These are phyloP conservation scores for Caryopteris hybrid DNA, from an alignment of 305 asterid genomes.

Conservation along the genomic window DNA sequence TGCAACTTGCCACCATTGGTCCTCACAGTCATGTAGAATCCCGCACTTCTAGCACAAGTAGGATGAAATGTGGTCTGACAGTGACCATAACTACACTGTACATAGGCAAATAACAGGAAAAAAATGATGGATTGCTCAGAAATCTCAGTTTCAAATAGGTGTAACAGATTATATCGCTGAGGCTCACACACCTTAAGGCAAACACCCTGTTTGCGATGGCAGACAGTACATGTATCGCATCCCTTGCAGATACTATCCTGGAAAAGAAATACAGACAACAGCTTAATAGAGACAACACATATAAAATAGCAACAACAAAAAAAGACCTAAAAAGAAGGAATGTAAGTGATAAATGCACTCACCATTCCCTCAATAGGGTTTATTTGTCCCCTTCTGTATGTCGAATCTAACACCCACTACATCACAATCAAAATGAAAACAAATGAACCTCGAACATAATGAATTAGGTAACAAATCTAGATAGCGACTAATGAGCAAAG, in stretches of 20 bases:
- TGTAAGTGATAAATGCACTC: conserved; percentile 21
- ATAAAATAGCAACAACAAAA: conserved; percentile 1
- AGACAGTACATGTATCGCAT: conserved; percentile 58
- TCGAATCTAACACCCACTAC: conserved; percentile 86
- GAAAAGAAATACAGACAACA: conserved; percentile 6
- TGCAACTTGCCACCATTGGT: conserved; percentile 83
- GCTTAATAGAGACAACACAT: too few species aligned
- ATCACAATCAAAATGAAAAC: conserved; percentile 27
- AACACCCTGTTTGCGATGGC: conserved; percentile 82
- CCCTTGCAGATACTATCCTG: conserved; percentile 75
- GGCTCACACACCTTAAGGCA: conserved; percentile 73
- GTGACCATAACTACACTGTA: conserved; percentile 96
- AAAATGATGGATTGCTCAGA: conserved; percentile 6
- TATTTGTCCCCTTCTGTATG: conserved; percentile 88
- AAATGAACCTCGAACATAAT: conserved; percentile 19
- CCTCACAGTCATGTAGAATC: conserved; percentile 74
- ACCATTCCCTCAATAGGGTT: conserved; percentile 74
- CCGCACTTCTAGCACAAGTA: conserved; percentile 95
- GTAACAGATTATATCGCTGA: conserved; percentile 7
- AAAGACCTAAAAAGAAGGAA: not conserved
- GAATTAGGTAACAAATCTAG: conserved; percentile 6
- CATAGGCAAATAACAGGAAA: conserved; percentile 17
- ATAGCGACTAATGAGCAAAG: conserved; percentile 15
- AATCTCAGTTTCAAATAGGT: not conserved
- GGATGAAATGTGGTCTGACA: conserved; percentile 95